A percentile compares a stretch with the other conserved stretches of the same genome.
Conservation (phyloP, 768 basidiomycete genomes). For the Chlorophyllum brunneum region DNA sequence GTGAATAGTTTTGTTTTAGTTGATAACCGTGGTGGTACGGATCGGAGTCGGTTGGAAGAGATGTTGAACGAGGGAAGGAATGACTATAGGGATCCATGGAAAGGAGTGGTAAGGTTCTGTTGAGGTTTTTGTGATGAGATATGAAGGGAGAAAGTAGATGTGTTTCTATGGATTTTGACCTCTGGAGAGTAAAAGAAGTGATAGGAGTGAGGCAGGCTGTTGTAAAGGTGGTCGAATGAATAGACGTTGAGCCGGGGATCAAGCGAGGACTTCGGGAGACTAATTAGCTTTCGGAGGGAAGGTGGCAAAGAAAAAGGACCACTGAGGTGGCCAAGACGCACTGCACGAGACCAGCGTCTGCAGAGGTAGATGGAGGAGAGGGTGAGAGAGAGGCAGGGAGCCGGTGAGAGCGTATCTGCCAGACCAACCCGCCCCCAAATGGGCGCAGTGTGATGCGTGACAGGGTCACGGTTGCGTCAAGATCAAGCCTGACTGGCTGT, state of each 20-base stretch:
- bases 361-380: background rate
- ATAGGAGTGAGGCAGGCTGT: constrained; percentile 2
- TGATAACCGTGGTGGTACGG: constrained; percentile 1
- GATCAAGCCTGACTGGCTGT: background rate
- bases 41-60: constrained; percentile 20
- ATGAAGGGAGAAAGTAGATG: background rate
- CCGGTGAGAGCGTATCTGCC: constrained; percentile 6
- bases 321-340: background rate
- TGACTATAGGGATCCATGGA: constrained; percentile 8
- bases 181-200: background rate
- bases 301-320: background rate
- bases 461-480: background rate
- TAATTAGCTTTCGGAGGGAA: background rate
- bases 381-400: background rate
- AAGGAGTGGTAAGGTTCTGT: background rate
- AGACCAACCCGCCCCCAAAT: background rate
- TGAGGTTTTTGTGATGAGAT: background rate
- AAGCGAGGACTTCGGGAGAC: constrained; percentile 2
- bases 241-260: background rate
- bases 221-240: constrained; percentile 5
- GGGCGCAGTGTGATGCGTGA: background rate
- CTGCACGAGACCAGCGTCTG: background rate
- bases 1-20: background rate
- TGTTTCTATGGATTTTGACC: background rate
- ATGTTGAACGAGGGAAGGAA: constrained; percentile 29